phyloP scores from a whole-genome alignment of 1,139 yeast species.

The Geotrichum klebahnii region DNA sequence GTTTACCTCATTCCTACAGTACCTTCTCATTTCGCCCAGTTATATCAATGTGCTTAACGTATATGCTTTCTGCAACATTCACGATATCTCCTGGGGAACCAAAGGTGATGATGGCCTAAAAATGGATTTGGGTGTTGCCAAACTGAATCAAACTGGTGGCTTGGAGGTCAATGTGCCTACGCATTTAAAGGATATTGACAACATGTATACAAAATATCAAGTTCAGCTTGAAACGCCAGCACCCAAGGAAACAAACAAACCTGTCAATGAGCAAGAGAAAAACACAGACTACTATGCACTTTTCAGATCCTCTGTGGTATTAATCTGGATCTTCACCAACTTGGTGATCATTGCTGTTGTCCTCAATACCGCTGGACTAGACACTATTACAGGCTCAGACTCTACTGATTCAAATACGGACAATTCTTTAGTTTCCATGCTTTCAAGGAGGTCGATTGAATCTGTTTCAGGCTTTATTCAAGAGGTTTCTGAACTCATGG shows the following conservation, averaged over 20 bases:
- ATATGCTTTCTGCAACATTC: slow-evolving; percentile 79
- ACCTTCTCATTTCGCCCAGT: slow-evolving; percentile 65
- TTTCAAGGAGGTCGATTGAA: slow-evolving; percentile 10
- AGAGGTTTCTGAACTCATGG: slow-evolving; percentile 7
- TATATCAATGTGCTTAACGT: slow-evolving; percentile 76
- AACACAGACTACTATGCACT: slow-evolving; percentile 66
- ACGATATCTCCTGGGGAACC: slow-evolving; percentile 86
- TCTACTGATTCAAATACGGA: background rate
- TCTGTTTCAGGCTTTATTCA: slow-evolving; percentile 4
- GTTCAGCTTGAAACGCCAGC: slow-evolving; percentile 28
- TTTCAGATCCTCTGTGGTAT: slow-evolving; percentile 69
- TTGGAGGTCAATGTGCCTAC: slow-evolving; percentile 65
- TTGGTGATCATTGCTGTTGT: slow-evolving; percentile 64
- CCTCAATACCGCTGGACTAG: slow-evolving; percentile 61
- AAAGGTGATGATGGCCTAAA: slow-evolving; percentile 62
- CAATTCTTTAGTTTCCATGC: slow-evolving; percentile 3
- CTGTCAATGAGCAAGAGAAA: slow-evolving; percentile 28
- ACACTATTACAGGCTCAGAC: slow-evolving; percentile 24
- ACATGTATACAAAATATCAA: slow-evolving; percentile 47
- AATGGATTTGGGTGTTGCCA: slow-evolving; percentile 67
- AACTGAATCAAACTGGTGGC: slow-evolving; percentile 51
- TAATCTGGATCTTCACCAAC: slow-evolving; percentile 71
- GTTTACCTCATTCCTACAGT: slow-evolving; percentile 69
- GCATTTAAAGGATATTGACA: slow-evolving; percentile 57
- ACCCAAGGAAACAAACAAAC: slow-evolving; percentile 29